Evolutionary conservation across 169 alveolate species (phyloP).

Genomic region (Pseudocohnilembus persalinus): DNA sequence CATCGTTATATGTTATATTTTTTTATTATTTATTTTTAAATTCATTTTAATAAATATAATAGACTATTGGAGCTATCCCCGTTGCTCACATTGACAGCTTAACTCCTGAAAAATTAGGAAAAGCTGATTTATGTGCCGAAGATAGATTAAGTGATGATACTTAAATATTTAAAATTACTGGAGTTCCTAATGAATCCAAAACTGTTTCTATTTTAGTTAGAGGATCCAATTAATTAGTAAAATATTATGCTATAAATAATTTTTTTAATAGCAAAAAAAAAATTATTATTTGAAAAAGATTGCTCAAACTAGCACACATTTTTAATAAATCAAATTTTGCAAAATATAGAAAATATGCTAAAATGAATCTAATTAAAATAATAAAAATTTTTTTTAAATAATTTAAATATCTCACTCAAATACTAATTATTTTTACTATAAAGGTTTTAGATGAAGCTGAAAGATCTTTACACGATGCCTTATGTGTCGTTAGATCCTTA

Average conservation of each 20-base stretch:
- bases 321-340: background rate
- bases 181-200: conserved; percentile 91
- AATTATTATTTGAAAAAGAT: no score
- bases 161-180: conserved; percentile 94
- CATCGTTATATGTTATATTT: background rate
- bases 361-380: no score
- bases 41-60: background rate
- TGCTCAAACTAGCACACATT: background rate
- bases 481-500: conserved; percentile 97
- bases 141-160: conserved; percentile 88
- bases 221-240: conserved; percentile 91
- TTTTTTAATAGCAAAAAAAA: no score
- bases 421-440: background rate
- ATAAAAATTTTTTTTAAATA: no score
- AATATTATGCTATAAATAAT: no score
- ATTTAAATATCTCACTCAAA: background rate
- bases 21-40: no score
- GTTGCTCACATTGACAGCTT: conserved; percentile 97
- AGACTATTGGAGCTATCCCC: conserved; percentile 94
- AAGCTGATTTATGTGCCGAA: conserved; percentile 91
- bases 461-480: conserved; percentile 98
- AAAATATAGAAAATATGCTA: background rate
- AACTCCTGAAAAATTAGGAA: conserved; percentile 96
- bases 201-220: conserved; percentile 96
- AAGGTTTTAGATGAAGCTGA: conserved; percentile 98